phyloP scores from a whole-genome alignment of 768 basidiomycete genomes.

The Coprinopsis sp. region DNA sequence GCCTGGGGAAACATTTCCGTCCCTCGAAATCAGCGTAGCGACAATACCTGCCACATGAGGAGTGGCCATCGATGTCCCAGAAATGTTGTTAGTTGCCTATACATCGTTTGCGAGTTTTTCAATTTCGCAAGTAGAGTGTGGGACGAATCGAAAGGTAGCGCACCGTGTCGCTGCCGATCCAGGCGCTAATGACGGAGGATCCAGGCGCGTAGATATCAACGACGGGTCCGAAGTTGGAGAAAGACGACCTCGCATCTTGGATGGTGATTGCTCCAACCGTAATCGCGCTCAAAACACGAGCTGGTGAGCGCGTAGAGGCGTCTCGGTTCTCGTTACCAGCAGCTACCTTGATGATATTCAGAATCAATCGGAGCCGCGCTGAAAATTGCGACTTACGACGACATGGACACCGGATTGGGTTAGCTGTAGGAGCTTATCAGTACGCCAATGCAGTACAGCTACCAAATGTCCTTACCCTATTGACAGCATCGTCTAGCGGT shows the following conservation, averaged over 20 bases:
- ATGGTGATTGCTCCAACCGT: constrained; percentile 29
- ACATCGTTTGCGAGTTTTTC: neutral
- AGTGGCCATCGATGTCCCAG: constrained; percentile 26
- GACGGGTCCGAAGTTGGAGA: constrained; percentile 28
- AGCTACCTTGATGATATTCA: too few species aligned
- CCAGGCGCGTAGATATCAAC: constrained; percentile 33
- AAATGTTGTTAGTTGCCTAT: constrained; percentile 21
- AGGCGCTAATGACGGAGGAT: constrained; percentile 1
- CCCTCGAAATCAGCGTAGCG: too few species aligned
- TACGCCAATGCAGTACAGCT: too few species aligned
- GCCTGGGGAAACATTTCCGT: too few species aligned
- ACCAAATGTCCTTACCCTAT: constrained; percentile 11
- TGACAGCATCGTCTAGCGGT: constrained; percentile 30
- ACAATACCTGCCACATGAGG: too few species aligned
- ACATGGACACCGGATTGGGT: neutral
- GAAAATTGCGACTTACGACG: too few species aligned
- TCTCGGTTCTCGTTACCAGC: constrained; percentile 25
- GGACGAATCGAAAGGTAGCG: neutral
- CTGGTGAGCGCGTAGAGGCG: constrained; percentile 22
- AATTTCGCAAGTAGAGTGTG: neutral
- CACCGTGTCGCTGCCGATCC: neutral
- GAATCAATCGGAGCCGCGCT: too few species aligned
- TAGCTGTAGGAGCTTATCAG: neutral
- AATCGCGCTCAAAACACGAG: constrained; percentile 22
- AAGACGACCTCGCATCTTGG: constrained; percentile 20